Percentiles rank a stretch among this genome's conserved stretches.
Evolutionary conservation across 2,329 filamentous ascomycete genomes (phyloP).

Genomic region (Mycosphaerella sp.): DNA sequence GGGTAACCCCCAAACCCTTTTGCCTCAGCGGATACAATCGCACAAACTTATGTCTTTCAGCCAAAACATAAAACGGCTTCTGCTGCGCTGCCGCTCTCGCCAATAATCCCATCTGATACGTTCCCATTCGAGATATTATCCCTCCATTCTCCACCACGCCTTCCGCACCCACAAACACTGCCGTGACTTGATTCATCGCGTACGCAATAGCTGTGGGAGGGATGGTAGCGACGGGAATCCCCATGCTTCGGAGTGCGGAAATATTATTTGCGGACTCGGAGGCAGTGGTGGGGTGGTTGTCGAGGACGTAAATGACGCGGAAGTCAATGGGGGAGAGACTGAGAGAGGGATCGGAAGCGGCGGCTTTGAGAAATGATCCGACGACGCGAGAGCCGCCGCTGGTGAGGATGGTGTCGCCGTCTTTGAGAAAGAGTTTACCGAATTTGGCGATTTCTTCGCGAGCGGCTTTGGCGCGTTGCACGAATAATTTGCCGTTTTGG

Average conservation of each 20-base stretch:
- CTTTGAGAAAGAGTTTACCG: conserved; percentile 69
- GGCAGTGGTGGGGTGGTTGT: conserved; percentile 36
- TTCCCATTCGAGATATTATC: conserved; percentile 80
- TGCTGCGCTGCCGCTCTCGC: conserved; percentile 56
- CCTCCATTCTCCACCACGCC: conserved; percentile 92
- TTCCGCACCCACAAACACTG: conserved; percentile 62
- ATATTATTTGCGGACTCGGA: conserved; percentile 65
- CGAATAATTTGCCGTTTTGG: conserved; percentile 79
- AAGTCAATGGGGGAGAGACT: conserved; percentile 54
- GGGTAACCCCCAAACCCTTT: conserved; percentile 71
- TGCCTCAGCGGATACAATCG: conserved; percentile 77
- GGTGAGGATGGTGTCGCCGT: conserved; percentile 77
- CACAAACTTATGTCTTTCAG: conserved; percentile 96
- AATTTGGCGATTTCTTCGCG: conserved; percentile 75
- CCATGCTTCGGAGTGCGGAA: conserved; percentile 60
- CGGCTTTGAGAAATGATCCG: conserved; percentile 65
- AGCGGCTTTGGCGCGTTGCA: conserved; percentile 75
- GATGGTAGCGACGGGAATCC: conserved; percentile 78
- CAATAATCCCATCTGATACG: conserved; percentile 76
- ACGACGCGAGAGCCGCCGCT: conserved; percentile 85
- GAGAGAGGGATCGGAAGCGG: conserved; percentile 41
- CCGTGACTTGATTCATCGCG: conserved; percentile 66
- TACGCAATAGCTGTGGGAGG: conserved; percentile 70
- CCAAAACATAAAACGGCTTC: conserved; percentile 82
- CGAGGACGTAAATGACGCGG: conserved; percentile 65